Evolutionary conservation across 257 asterid species (phyloP).

Genomic region (Capsicum rhomboideum): DNA sequence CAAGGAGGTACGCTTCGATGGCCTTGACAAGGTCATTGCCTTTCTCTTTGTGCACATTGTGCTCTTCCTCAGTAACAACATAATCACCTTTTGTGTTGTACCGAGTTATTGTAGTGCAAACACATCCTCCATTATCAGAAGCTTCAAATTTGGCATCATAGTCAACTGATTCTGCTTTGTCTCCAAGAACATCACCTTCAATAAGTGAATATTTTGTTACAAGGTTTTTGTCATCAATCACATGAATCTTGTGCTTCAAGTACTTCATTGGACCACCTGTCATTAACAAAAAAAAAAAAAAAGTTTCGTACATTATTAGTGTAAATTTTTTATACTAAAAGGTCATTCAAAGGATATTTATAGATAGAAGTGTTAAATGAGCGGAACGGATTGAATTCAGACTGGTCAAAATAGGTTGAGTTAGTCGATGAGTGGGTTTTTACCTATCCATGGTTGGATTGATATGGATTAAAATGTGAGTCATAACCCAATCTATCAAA

Average conservation of each 20-base stretch:
- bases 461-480: background rate
- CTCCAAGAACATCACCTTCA: slow-evolving; percentile 29
- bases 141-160: slow-evolving; percentile 20
- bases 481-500: background rate
- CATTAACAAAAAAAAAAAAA: background rate
- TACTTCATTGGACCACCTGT: slow-evolving; percentile 20
- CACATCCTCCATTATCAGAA: slow-evolving; percentile 21
- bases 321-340: background rate
- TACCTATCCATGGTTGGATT: background rate
- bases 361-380: too few species aligned
- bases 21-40: slow-evolving; percentile 21
- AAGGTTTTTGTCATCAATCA: slow-evolving; percentile 16
- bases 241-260: slow-evolving; percentile 25
- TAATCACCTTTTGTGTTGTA: slow-evolving; percentile 26
- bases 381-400: too few species aligned
- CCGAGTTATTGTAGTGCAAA: slow-evolving; percentile 13
- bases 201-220: slow-evolving; percentile 16
- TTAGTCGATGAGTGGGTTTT: background rate
- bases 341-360: background rate
- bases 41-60: slow-evolving; percentile 22
- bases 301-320: background rate
- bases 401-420: background rate
- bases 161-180: slow-evolving; percentile 17
- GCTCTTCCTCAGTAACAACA: slow-evolving; percentile 21
- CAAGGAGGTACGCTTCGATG: slow-evolving; percentile 21